phyloP scores from a whole-genome alignment of 1,284 basidiomycete species.

The Kwoniella shivajii region DNA sequence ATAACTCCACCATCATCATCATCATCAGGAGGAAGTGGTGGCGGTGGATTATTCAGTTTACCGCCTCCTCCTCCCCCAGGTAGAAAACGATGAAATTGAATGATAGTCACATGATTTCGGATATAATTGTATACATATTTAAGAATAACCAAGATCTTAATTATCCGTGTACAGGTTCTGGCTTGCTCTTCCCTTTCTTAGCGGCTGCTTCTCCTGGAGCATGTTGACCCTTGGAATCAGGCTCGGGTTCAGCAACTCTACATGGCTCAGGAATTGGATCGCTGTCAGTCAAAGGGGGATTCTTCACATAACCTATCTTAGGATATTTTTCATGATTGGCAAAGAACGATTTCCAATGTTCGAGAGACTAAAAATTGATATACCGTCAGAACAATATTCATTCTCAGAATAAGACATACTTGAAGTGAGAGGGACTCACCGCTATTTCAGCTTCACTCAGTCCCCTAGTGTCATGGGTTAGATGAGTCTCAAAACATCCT shows the following conservation, averaged over 20 bases:
- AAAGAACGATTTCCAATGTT: constrained; percentile 89
- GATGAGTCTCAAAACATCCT: constrained; percentile 83
- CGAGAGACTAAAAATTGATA: constrained; percentile 61
- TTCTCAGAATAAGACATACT: too few species aligned
- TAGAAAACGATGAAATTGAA: constrained; percentile 10
- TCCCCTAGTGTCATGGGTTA: constrained; percentile 85
- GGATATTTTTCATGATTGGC: constrained; percentile 72
- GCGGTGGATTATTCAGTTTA: constrained; percentile 41
- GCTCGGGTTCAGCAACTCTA: constrained; percentile 16
- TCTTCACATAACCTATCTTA: constrained; percentile 65
- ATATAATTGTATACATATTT: constrained; percentile 5
- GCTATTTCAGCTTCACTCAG: constrained; percentile 69
- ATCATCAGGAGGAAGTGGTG: constrained; percentile 14
- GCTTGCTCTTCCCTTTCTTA: constrained; percentile 13
- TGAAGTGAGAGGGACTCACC: constrained; percentile 61
- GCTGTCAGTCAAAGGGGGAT: constrained; percentile 69
- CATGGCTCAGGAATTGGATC: constrained; percentile 80
- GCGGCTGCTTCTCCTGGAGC: constrained; percentile 26
- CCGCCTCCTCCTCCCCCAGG: constrained; percentile 52
- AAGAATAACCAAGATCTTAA: not conserved
- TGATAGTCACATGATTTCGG: not conserved
- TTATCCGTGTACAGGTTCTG: constrained; percentile 15
- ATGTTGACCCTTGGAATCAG: constrained; percentile 14
- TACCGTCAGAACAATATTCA: constrained; percentile 14
- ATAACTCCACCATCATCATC: constrained; percentile 10